Conservation (phyloP, 2,329 filamentous ascomycete genomes). For the Pseudonectria buxi region DNA sequence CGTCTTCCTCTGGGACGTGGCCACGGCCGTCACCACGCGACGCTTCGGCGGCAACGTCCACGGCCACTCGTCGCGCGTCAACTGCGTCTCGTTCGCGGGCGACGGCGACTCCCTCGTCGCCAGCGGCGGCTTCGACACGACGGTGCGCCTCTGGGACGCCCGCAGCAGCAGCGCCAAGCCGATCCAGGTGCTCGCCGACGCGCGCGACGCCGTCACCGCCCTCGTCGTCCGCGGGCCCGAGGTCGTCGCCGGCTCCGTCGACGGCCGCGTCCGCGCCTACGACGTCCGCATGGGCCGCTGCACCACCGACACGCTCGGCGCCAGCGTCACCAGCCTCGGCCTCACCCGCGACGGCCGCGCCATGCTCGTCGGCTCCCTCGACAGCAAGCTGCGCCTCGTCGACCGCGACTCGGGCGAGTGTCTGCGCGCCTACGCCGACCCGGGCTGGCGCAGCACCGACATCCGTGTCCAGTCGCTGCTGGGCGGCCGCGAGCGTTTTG, state of each 20-base stretch:
- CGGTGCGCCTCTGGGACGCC: constrained; percentile 69
- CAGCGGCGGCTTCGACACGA: constrained; percentile 68
- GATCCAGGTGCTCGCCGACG: constrained; percentile 67
- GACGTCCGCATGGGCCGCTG: constrained; percentile 71
- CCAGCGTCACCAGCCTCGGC: constrained; percentile 66
- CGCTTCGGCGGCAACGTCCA: constrained; percentile 58
- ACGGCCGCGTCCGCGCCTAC: constrained; percentile 75
- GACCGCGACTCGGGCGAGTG: constrained; percentile 69
- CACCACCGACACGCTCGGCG: constrained; percentile 63
- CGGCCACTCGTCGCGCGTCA: constrained; percentile 67
- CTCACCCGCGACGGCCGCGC: constrained; percentile 68
- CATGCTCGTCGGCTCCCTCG: constrained; percentile 67
- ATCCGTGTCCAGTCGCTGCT: constrained; percentile 70
- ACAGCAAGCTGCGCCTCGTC: constrained; percentile 72
- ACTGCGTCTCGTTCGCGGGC: constrained; percentile 72
- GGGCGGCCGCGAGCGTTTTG: constrained; percentile 68
- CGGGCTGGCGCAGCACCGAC: constrained; percentile 55
- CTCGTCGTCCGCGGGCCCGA: constrained; percentile 43
- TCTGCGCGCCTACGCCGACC: constrained; percentile 62
- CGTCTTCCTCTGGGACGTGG: constrained; percentile 93
- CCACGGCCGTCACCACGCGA: constrained; percentile 67
- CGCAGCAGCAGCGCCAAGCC: constrained; percentile 50
- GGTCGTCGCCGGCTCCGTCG: constrained; percentile 72
- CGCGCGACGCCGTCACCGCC: constrained; percentile 59
- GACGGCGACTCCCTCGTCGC: constrained; percentile 67